These are phyloP conservation scores for Rhynchospora pubera DNA, from an alignment of 176 grass and related monocot species.

Conservation along the genomic window DNA sequence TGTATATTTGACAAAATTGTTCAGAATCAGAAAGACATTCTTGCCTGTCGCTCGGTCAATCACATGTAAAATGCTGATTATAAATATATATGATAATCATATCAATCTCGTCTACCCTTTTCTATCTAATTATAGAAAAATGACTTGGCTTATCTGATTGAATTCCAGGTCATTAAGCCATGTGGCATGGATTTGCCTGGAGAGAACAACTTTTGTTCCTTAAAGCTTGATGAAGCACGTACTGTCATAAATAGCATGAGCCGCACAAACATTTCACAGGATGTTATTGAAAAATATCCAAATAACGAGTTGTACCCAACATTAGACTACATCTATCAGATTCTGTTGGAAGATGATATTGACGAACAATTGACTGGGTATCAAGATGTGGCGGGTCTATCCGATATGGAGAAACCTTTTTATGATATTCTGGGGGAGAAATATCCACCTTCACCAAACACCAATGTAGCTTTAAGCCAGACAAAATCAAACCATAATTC, in stretches of 20 bases:
- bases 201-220: background rate
- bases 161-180: background rate
- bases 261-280: background rate
- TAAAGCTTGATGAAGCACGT: background rate
- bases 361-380: constrained; percentile 20
- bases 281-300: background rate
- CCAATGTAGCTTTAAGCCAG: background rate
- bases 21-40: no score
- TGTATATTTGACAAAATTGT: no score
- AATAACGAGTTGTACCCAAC: background rate
- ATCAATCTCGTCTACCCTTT: background rate
- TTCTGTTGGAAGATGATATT: constrained; percentile 29
- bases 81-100: background rate
- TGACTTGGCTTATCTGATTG: background rate
- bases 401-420: constrained; percentile 31
- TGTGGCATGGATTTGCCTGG: background rate
- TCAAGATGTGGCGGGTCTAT: constrained; percentile 19
- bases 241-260: background rate
- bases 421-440: constrained; percentile 33
- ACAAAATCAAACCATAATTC: background rate
- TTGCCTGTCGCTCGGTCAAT: no score
- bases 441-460: constrained; percentile 6
- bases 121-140: background rate
- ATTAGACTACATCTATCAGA: constrained; percentile 30
- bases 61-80: background rate